Percentiles rank a stretch among this genome's conserved stretches.
Evolutionary conservation across 441 rosid genomes (phyloP).

Genomic region (Viola pubescens): DNA sequence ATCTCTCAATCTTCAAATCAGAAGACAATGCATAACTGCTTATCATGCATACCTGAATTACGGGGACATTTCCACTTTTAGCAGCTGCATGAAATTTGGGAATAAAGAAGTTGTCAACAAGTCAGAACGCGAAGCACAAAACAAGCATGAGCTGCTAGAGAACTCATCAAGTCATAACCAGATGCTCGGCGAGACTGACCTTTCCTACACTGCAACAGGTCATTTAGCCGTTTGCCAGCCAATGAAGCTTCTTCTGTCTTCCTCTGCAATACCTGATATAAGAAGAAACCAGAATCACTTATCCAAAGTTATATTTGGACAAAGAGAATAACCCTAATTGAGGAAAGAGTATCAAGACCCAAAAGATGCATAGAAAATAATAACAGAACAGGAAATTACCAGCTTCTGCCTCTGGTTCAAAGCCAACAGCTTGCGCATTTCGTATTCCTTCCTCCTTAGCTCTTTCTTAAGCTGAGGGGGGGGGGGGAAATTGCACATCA

Average conservation of each 20-base stretch:
- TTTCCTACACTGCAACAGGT: slow-evolving; percentile 45
- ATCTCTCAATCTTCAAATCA: background rate
- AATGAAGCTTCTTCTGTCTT: slow-evolving; percentile 63
- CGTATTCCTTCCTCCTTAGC: slow-evolving; percentile 50
- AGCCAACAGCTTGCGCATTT: slow-evolving; percentile 57
- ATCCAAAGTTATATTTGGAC: slow-evolving; percentile 3
- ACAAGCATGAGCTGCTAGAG: background rate
- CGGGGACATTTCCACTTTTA: slow-evolving; percentile 32
- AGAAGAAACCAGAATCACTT: slow-evolving; percentile 15
- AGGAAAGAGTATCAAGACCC: background rate
- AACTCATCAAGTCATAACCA: slow-evolving; percentile 29
- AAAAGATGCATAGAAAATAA: background rate
- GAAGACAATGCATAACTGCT: background rate
- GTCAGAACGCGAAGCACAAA: background rate
- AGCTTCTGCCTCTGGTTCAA: slow-evolving; percentile 57
- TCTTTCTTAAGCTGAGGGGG: slow-evolving; percentile 73
- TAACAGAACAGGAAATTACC: slow-evolving; percentile 32
- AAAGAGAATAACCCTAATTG: background rate
- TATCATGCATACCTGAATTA: slow-evolving; percentile 49
- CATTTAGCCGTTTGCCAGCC: slow-evolving; percentile 49
- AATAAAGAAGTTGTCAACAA: slow-evolving; percentile 13
- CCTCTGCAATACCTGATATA: slow-evolving; percentile 56
- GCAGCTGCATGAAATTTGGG: slow-evolving; percentile 35
- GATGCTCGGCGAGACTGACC: slow-evolving; percentile 27
- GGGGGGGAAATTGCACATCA: background rate